Evolutionary conservation across 176 grass and related monocot genomes (phyloP).

Genomic region (Lolium rigidum): DNA sequence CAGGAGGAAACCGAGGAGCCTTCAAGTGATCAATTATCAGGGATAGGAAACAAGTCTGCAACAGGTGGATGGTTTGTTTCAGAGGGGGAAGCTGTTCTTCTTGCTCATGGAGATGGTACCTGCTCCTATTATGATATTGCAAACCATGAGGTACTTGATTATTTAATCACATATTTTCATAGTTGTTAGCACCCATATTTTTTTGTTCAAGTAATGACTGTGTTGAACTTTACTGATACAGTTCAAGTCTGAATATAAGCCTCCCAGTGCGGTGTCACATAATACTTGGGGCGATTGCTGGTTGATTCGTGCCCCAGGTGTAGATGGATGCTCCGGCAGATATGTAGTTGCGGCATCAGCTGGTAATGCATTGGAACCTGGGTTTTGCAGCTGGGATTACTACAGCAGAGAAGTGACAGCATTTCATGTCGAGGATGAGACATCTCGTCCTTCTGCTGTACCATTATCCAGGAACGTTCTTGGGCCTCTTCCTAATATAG

Average conservation of each 20-base stretch:
- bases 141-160: constrained; percentile 80
- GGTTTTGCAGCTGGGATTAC: constrained; percentile 96
- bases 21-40: constrained; percentile 60
- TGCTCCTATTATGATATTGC: constrained; percentile 98
- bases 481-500: constrained; percentile 50
- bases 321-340: constrained; percentile 92
- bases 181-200: background rate
- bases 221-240: constrained; percentile 43
- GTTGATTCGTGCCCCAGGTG: constrained; percentile 84
- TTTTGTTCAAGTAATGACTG: constrained; percentile 9
- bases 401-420: constrained; percentile 82
- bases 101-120: constrained; percentile 84
- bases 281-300: constrained; percentile 92
- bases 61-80: constrained; percentile 98
- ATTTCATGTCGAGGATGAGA: constrained; percentile 62
- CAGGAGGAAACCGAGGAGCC: constrained; percentile 64
- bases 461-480: constrained; percentile 57
- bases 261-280: constrained; percentile 59
- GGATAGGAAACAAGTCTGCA: constrained; percentile 78
- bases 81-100: constrained; percentile 92
- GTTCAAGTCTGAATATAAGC: constrained; percentile 90
- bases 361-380: constrained; percentile 69
- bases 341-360: constrained; percentile 88
- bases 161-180: background rate
- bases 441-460: constrained; percentile 28